These are phyloP conservation scores for Boletus tylopilopsis DNA, from an alignment of 768 basidiomycete genomes.

Conservation along the genomic window DNA sequence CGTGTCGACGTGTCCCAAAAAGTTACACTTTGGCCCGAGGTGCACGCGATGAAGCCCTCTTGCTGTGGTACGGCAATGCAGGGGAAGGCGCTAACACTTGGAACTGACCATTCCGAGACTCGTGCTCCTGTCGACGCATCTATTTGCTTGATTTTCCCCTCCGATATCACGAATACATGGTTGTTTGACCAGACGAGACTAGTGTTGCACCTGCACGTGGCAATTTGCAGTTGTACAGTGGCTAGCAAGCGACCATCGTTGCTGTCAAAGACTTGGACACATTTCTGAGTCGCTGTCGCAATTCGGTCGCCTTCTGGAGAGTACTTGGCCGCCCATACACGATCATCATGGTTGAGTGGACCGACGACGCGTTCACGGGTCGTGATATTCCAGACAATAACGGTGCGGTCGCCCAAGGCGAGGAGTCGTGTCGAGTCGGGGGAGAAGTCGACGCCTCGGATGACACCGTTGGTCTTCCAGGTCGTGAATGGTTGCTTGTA, in stretches of 20 bases:
- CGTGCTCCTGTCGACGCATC: not conserved
- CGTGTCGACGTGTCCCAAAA: conserved; percentile 6
- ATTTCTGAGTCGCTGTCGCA: not conserved
- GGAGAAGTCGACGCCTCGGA: conserved; percentile 1
- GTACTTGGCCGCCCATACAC: not conserved
- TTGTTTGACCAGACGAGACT: not conserved
- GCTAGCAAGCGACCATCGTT: not conserved
- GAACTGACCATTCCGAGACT: not conserved
- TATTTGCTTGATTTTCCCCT: not conserved
- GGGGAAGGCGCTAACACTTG: fast-evolving
- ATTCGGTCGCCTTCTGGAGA: not conserved
- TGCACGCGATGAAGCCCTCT: not conserved
- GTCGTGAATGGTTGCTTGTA: not conserved
- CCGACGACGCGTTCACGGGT: not conserved
- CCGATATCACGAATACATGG: not conserved
- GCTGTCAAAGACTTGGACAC: not conserved
- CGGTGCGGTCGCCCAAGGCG: not conserved
- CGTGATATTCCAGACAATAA: not conserved
- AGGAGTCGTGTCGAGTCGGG: conserved; percentile 3
- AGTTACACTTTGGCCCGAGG: not conserved
- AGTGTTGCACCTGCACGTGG: not conserved
- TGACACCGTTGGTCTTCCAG: no score
- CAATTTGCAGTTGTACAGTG: not conserved
- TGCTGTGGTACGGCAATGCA: not conserved
- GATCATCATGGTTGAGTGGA: not conserved